These are phyloP conservation scores for Rhizophagus prolifer DNA, from an alignment of 192 early-diverging fungal genomes.

Conservation along the genomic window DNA sequence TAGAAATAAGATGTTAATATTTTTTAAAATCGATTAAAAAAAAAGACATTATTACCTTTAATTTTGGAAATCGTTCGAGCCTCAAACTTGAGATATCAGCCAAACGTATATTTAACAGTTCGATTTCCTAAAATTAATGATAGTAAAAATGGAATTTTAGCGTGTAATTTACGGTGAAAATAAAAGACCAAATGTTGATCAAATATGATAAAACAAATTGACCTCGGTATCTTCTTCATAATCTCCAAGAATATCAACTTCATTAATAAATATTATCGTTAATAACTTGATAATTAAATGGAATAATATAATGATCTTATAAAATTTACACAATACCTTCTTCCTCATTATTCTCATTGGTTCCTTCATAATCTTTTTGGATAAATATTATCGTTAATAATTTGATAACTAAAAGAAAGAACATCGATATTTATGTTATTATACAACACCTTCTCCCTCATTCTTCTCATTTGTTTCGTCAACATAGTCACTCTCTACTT, in stretches of 20 bases:
- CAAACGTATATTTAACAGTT: constrained; percentile 67
- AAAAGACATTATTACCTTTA: constrained; percentile 52
- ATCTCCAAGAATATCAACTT: background rate
- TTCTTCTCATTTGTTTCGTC: too few species aligned
- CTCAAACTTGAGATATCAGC: constrained; percentile 50
- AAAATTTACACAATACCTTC: too few species aligned
- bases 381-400: background rate
- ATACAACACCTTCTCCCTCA: background rate
- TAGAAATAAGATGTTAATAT: background rate
- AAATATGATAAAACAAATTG: background rate
- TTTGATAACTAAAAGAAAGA: background rate
- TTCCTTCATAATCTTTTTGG: background rate
- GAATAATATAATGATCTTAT: too few species aligned
- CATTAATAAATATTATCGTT: background rate
- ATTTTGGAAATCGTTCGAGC: constrained; percentile 60
- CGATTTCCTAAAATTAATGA: constrained; percentile 54
- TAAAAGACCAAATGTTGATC: background rate
- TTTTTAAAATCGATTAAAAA: background rate
- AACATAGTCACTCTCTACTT: background rate
- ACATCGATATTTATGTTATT: background rate
- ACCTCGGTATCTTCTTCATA: constrained; percentile 12
- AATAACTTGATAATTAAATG: too few species aligned
- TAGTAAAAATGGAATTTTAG: too few species aligned
- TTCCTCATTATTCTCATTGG: too few species aligned
- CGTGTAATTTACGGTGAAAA: background rate